phyloP scores from a whole-genome alignment of 2,329 filamentous ascomycete genomes.

The Exophiala sp. region DNA sequence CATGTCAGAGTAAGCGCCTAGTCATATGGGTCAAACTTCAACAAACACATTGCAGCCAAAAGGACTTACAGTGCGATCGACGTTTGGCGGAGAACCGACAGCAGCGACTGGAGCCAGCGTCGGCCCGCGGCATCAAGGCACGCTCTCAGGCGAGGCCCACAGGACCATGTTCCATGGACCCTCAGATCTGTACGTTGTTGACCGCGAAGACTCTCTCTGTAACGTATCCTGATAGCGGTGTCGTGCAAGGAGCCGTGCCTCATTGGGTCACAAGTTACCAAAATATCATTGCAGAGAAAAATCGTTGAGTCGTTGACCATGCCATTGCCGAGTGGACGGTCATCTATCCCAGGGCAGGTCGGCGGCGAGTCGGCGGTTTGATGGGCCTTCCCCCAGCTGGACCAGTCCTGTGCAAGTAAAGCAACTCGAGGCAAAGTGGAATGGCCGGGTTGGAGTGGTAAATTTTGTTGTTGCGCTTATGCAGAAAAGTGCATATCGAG shows the following conservation, averaged over 20 bases:
- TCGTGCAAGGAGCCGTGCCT: background rate
- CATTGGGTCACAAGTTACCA: background rate
- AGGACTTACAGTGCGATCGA: background rate
- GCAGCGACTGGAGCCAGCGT: background rate
- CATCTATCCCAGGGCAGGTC: background rate
- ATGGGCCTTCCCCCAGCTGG: too few relatives aligned
- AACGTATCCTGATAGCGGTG: background rate
- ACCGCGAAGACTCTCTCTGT: too few relatives aligned
- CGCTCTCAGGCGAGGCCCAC: background rate
- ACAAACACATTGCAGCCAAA: background rate
- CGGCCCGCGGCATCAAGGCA: constrained; percentile 1
- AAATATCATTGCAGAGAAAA: background rate
- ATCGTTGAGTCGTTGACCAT: background rate
- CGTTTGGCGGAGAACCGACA: background rate
- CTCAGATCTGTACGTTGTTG: background rate
- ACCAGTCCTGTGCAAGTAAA: too few relatives aligned
- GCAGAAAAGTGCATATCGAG: background rate
- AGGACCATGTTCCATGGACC: background rate
- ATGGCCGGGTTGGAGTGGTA: background rate
- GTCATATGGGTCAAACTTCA: background rate
- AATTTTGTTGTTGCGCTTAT: constrained; percentile 6
- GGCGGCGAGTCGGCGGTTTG: background rate
- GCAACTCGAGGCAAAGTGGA: background rate
- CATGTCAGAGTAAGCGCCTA: background rate
- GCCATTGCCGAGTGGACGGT: background rate